These are phyloP conservation scores for Penicillium tannophilum DNA, from an alignment of 495 filamentous ascomycete species.

Conservation along the genomic window DNA sequence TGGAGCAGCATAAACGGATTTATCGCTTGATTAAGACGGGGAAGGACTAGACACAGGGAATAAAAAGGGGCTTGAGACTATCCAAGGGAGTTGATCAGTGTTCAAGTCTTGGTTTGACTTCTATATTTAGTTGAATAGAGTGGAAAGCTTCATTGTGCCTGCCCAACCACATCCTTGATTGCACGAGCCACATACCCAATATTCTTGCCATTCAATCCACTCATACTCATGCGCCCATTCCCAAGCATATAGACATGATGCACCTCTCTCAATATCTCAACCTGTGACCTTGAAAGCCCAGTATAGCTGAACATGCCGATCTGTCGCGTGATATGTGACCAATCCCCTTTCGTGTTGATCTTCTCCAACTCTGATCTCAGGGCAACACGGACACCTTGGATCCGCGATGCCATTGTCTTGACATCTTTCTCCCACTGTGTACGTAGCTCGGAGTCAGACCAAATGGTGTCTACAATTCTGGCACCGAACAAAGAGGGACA, in stretches of 20 bases:
- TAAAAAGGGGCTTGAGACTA: too few species aligned
- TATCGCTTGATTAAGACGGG: slow-evolving; percentile 9
- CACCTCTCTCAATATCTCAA: slow-evolving; percentile 22
- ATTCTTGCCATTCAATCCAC: slow-evolving; percentile 38
- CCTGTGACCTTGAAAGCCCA: slow-evolving; percentile 26
- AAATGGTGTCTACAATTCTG: slow-evolving; percentile 33
- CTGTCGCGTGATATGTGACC: slow-evolving; percentile 32
- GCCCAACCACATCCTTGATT: slow-evolving; percentile 12
- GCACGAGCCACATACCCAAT: slow-evolving; percentile 31
- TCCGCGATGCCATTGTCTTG: slow-evolving; percentile 35
- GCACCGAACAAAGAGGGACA: slow-evolving; percentile 37
- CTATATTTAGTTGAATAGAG: too few species aligned
- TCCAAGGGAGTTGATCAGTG: not conserved
- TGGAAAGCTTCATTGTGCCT: not conserved
- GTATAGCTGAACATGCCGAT: slow-evolving; percentile 45
- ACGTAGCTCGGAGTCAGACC: slow-evolving; percentile 21
- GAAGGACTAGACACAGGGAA: not conserved
- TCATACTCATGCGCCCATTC: slow-evolving; percentile 23
- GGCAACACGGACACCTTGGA: slow-evolving; percentile 25
- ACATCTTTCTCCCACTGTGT: slow-evolving; percentile 40
- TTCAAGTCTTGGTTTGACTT: too few species aligned
- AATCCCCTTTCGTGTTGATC: slow-evolving; percentile 26
- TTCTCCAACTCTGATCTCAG: slow-evolving; percentile 24
- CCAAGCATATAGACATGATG: slow-evolving; percentile 34
- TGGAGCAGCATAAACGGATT: slow-evolving; percentile 75